Evolutionary conservation across 768 basidiomycete genomes (phyloP).

Genomic region (Suillus subaureus): DNA sequence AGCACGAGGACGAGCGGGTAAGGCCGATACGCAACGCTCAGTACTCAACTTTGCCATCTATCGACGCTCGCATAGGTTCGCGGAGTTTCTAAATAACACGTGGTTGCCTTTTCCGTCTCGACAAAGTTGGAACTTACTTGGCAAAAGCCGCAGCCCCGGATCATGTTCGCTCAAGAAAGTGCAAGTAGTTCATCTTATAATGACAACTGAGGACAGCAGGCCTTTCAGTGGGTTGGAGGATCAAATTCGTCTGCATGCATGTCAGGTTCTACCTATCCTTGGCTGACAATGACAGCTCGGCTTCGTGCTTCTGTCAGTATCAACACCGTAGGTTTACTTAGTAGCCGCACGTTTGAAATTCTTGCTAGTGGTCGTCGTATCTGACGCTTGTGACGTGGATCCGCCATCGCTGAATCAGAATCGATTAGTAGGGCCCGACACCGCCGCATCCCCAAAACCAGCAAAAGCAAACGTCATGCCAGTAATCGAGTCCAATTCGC

Average conservation of each 20-base stretch:
- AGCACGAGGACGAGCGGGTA: slow-evolving; percentile 2
- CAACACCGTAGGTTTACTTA: background rate
- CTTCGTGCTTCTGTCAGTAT: background rate
- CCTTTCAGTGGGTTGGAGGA: background rate
- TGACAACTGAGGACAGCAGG: background rate
- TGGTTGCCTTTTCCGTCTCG: background rate
- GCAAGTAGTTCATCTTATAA: background rate
- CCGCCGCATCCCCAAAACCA: slow-evolving; percentile 1
- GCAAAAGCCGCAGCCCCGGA: background rate
- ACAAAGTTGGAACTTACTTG: no score
- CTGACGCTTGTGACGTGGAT: background rate
- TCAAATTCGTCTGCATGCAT: background rate
- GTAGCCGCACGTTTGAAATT: slow-evolving; percentile 1
- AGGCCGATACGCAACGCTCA: slow-evolving; percentile 1
- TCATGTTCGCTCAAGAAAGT: background rate
- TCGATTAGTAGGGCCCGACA: background rate
- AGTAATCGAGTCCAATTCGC: background rate
- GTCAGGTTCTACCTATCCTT: background rate
- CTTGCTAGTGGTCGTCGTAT: background rate
- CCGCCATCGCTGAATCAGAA: slow-evolving; percentile 3
- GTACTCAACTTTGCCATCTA: background rate
- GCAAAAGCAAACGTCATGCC: slow-evolving; percentile 1
- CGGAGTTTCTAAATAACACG: slow-evolving; percentile 4
- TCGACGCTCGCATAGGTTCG: background rate
- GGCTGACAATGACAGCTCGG: background rate